Conservation (phyloP, 805 yeast species). For the Wickerhamomyces xylosicus region DNA sequence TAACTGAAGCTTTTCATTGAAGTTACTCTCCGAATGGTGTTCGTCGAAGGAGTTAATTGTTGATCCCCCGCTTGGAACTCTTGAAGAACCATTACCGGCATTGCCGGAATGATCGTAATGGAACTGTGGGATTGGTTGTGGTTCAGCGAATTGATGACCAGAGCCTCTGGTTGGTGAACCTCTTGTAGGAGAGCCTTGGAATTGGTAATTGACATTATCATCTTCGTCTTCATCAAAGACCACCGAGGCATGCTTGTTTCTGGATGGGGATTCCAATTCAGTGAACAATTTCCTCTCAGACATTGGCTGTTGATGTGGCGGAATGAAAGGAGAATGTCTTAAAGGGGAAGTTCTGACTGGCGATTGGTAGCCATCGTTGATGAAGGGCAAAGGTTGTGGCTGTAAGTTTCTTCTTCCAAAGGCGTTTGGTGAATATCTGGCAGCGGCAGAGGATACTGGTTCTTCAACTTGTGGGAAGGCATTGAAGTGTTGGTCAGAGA, state of each 20-base stretch:
- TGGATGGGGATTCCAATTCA: conserved; percentile 59
- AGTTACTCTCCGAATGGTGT: conserved; percentile 6
- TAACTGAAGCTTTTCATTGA: conserved; percentile 13
- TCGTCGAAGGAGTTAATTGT: conserved; percentile 9
- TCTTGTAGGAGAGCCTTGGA: conserved; percentile 29
- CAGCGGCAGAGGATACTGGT: conserved; percentile 2
- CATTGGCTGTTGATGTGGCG: conserved; percentile 12
- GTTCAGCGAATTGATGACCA: conserved; percentile 48
- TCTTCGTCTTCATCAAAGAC: conserved; percentile 33
- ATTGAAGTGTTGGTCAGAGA: conserved; percentile 5
- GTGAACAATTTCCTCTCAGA: conserved; percentile 61
- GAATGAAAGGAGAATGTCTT: conserved; percentile 15
- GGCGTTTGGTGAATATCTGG: conserved; percentile 33
- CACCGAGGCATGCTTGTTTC: conserved; percentile 41
- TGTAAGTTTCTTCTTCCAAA: conserved; percentile 22
- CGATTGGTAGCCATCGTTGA: conserved; percentile 11
- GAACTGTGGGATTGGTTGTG: conserved; percentile 34
- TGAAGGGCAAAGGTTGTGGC: conserved; percentile 6
- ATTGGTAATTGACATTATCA: conserved; percentile 17
- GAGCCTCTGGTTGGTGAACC: conserved; percentile 18
- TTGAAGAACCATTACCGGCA: conserved; percentile 26
- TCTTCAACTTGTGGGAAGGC: conserved; percentile 10
- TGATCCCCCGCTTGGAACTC: conserved; percentile 22
- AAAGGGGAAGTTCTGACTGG: conserved; percentile 24
- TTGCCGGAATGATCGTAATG: conserved; percentile 55